phyloP scores from a whole-genome alignment of 129 eudicot species.

The Pulicaria dysenterica region DNA sequence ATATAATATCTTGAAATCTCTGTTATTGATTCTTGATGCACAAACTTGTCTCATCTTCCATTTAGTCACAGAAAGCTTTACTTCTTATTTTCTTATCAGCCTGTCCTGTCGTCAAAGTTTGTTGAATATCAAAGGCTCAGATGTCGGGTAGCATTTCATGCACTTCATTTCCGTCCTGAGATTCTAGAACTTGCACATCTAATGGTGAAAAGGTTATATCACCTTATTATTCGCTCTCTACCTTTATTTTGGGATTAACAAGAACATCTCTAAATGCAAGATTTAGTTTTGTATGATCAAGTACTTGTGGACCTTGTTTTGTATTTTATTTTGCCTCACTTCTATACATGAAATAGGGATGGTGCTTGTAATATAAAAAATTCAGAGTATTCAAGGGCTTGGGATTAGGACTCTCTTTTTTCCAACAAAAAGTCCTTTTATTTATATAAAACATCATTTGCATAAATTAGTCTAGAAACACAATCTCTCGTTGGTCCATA shows the following conservation, averaged over 20 bases:
- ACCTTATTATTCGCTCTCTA: conserved; percentile 9
- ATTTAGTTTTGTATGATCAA: too few species aligned
- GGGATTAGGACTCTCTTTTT: too few species aligned
- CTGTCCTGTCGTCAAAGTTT: conserved; percentile 69
- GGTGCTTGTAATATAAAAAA: too few species aligned
- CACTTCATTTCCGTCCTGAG: conserved; percentile 87
- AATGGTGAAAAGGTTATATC: conserved; percentile 71
- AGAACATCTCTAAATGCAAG: too few species aligned
- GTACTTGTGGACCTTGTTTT: too few species aligned
- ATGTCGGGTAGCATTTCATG: conserved; percentile 94
- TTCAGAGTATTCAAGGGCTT: too few species aligned
- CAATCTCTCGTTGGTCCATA: too few species aligned
- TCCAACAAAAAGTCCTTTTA: too few species aligned
- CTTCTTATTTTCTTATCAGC: conserved; percentile 44
- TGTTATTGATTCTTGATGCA: conserved; percentile 22
- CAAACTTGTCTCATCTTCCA: conserved; percentile 22
- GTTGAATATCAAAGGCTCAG: conserved; percentile 96
- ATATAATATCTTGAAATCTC: conserved; percentile 10
- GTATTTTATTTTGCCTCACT: too few species aligned
- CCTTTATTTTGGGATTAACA: background rate
- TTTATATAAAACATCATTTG: too few species aligned
- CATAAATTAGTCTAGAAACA: too few species aligned
- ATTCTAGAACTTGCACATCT: conserved; percentile 61
- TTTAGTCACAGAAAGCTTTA: conserved; percentile 11
- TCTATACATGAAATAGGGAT: too few species aligned